Conservation (phyloP, 306 rosid species). For the Aeschynomene evenia region DNA sequence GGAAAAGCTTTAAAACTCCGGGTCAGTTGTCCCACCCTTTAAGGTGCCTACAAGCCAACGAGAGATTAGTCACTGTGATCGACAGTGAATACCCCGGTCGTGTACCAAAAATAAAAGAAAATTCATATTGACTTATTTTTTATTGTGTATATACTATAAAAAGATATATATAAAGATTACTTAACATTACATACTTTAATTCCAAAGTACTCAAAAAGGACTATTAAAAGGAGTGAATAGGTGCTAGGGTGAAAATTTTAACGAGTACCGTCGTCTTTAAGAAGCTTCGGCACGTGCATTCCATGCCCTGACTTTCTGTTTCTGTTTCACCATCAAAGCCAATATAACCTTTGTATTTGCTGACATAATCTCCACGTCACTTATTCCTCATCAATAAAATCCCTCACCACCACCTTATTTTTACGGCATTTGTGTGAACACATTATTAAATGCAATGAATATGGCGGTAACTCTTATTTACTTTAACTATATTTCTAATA, state of each 20-base stretch:
- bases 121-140: too few species aligned
- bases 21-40: too few species aligned
- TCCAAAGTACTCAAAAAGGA: background rate
- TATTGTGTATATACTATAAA: too few species aligned
- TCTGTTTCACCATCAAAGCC: slow-evolving; percentile 2
- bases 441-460: background rate
- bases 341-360: background rate
- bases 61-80: too few species aligned
- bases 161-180: background rate
- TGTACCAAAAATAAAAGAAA: too few species aligned
- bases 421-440: background rate
- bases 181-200: background rate
- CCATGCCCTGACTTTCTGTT: slow-evolving; percentile 29
- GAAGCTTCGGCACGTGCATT: slow-evolving; percentile 54
- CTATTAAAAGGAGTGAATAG: background rate
- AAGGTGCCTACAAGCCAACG: too few species aligned
- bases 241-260: background rate
- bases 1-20: too few species aligned
- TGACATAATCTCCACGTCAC: slow-evolving; percentile 37
- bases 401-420: background rate
- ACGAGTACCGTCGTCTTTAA: background rate
- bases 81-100: too few species aligned
- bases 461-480: background rate
- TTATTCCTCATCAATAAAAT: background rate
- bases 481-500: background rate